Evolutionary conservation across 176 grass and related monocot genomes (phyloP).

Genomic region (Lolium rigidum): DNA sequence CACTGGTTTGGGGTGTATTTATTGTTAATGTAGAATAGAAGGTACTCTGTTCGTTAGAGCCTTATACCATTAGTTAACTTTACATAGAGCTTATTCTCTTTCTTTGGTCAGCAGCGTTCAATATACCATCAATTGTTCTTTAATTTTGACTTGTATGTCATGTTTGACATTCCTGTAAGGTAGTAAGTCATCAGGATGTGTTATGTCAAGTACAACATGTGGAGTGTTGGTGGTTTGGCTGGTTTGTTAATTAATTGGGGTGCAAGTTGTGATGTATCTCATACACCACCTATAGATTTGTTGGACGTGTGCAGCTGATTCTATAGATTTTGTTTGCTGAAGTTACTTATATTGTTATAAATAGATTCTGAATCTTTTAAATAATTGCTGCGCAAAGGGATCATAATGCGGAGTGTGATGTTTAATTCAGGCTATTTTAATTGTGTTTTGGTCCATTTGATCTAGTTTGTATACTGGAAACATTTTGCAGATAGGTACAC

Average conservation of each 20-base stretch:
- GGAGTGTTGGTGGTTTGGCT: not conserved
- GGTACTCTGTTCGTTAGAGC: not conserved
- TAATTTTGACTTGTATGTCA: not conserved
- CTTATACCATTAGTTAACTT: not conserved
- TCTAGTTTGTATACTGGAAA: not conserved
- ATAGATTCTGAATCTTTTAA: not conserved
- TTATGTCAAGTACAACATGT: not conserved
- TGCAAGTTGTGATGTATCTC: not conserved
- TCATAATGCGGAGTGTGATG: no score
- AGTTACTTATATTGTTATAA: constrained; percentile 2
- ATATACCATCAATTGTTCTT: not conserved
- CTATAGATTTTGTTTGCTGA: not conserved
- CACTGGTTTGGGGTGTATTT: not conserved
- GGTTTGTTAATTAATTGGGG: not conserved
- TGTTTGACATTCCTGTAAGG: no score
- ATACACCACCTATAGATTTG: not conserved
- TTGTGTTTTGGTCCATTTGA: not conserved
- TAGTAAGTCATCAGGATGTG: no score
- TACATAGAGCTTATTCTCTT: not conserved
- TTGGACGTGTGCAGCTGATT: not conserved
- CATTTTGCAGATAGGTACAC: not conserved
- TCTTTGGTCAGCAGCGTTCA: not conserved
- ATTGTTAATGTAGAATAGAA: not conserved
- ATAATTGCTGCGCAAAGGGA: not conserved
- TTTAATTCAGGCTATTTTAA: not conserved